A percentile compares a stretch with the other conserved stretches of the same genome.
These are phyloP conservation scores for Paramyrothecium sp. DNA, from an alignment of 2,329 filamentous ascomycete species.

Conservation along the genomic window DNA sequence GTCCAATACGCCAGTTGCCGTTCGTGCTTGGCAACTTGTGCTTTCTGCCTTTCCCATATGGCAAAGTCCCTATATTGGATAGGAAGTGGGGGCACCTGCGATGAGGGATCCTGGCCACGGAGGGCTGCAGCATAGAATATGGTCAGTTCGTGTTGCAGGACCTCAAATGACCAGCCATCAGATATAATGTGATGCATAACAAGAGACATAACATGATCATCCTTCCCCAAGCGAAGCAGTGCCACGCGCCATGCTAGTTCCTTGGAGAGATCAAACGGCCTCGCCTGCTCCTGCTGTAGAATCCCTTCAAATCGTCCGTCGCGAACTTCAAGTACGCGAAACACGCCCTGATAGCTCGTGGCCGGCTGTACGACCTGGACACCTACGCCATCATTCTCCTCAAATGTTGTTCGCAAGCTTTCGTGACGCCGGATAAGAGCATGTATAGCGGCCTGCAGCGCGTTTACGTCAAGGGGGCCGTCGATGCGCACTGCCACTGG, in stretches of 20 bases:
- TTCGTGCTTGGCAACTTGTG: neutral
- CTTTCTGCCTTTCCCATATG: constrained; percentile 11
- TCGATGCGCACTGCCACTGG: constrained; percentile 6
- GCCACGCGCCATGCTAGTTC: neutral
- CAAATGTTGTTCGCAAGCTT: constrained; percentile 10
- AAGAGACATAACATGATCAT: constrained; percentile 9
- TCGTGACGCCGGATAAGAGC: constrained; percentile 12
- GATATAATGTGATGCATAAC: constrained; percentile 14
- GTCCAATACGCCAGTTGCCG: constrained; percentile 8
- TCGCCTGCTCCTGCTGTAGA: neutral
- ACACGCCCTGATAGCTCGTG: neutral
- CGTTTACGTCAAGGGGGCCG: constrained; percentile 5
- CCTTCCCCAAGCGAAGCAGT: neutral
- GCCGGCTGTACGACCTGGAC: constrained; percentile 3
- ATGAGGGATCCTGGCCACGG: constrained; percentile 5
- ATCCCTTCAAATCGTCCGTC: neutral
- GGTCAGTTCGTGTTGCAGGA: constrained; percentile 10
- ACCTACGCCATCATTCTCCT: constrained; percentile 1
- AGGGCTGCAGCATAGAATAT: constrained; percentile 2
- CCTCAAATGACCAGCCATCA: constrained; percentile 16
- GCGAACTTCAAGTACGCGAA: neutral
- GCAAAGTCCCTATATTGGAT: constrained; percentile 19
- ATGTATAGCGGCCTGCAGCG: constrained; percentile 2
- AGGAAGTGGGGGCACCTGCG: constrained; percentile 8
- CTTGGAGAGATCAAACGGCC: neutral